phyloP scores from a whole-genome alignment of 1,284 basidiomycete species.

The Vanrija humicola region DNA sequence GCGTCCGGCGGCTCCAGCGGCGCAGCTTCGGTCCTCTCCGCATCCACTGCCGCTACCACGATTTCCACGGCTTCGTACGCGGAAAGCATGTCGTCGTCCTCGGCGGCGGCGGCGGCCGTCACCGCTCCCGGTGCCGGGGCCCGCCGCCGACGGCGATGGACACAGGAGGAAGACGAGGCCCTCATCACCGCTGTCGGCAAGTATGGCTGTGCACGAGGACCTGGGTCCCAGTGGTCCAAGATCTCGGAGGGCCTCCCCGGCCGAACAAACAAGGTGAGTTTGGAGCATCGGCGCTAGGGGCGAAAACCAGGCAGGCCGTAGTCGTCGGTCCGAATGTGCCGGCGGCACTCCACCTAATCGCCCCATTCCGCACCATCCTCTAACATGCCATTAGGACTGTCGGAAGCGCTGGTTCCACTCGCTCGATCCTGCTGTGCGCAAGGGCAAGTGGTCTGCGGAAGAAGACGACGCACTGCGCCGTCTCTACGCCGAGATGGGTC shows the following conservation, averaged over 20 bases:
- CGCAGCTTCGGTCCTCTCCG: too few relatives aligned
- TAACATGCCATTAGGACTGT: constrained; percentile 16
- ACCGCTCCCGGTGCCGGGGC: too few relatives aligned
- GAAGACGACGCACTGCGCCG: constrained; percentile 20
- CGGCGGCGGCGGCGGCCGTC: too few relatives aligned
- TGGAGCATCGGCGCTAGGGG: neutral
- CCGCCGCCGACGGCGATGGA: constrained; percentile 15
- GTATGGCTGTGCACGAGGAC: constrained; percentile 12
- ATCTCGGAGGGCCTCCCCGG: constrained; percentile 13
- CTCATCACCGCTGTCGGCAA: constrained; percentile 17
- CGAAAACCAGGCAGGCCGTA: neutral
- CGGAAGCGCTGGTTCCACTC: constrained; percentile 25
- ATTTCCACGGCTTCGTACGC: too few relatives aligned
- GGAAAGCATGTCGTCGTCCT: too few relatives aligned
- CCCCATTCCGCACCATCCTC: neutral
- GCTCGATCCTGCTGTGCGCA: constrained; percentile 20
- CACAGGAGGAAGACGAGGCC: constrained; percentile 15
- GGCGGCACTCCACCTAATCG: neutral
- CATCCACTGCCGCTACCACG: too few relatives aligned
- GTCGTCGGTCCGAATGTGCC: neutral
- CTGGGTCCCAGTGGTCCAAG: constrained; percentile 18
- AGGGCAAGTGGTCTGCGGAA: constrained; percentile 23
- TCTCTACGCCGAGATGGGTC: constrained; percentile 16
- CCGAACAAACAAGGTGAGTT: constrained; percentile 21
- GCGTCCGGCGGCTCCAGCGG: too few relatives aligned